Evolutionary conservation across 345 rosid species (phyloP), one percentile per base, ranked within the genome.

Genomic region (Populus pruinosa): DNA sequence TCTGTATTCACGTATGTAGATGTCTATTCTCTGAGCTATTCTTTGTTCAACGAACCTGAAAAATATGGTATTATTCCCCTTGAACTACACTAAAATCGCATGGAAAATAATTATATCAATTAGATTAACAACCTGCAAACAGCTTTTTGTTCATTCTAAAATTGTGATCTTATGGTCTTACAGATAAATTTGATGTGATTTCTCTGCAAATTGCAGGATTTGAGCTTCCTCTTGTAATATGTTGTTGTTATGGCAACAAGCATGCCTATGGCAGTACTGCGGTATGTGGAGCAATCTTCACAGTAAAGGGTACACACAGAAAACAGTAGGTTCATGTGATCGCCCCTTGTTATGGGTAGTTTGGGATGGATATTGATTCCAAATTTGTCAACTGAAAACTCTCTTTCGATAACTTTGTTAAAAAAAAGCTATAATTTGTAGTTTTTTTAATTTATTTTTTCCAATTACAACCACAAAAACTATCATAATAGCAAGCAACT

Each of bases 1-100:
- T 86, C 92, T 10, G 39, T 61, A 36, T 80, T 91, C 69, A 85
- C 89, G 8, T 88, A 83, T 16, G 83, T 88, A 0, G 94, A 89
- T 77, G 67, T 88, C 31, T 91, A 81, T 79, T 83, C 90, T 50
- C 3, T 18, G 8, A 50, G 6, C n/a, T 18, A 6, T 50, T 2
- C 59, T 50, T 50, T 20, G 59, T 18, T 50, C 59, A 50, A 8
- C 21, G 59, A 50, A 2, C 59, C n/a, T 8, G 20, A 50, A 50
- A 50, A 6, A 50, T 18, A 50, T 18, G 59, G n/a, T 18, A 49
- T 18, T 20, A 36, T 6, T 5, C 18, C 18, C 59, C 59, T 18
- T 50, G 1, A 17, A 18, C 8, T 50, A 5, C 9, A 50, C 59
- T 50, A 8, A 1, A 20, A 6, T 17, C n/a, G 9, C 59, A 17